phyloP scores from a whole-genome alignment of 768 basidiomycete species.

The Termitomyces sp. region DNA sequence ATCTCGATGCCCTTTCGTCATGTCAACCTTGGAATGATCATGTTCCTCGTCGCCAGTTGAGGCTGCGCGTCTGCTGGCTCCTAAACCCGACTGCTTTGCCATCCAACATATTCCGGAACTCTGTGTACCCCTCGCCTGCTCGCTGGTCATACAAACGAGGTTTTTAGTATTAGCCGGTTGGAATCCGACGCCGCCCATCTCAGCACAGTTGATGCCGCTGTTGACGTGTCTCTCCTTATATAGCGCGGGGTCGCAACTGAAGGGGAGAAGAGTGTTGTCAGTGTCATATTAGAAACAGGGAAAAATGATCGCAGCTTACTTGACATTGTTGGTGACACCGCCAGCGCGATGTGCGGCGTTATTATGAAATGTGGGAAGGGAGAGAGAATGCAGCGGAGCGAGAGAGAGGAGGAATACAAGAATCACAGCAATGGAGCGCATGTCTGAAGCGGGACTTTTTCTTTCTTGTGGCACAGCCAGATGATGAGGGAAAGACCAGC shows the following conservation, averaged over 20 bases:
- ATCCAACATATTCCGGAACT: background rate
- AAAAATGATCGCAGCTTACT: background rate
- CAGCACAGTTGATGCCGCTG: background rate
- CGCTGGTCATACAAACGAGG: background rate
- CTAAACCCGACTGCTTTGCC: background rate
- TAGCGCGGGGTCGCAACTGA: background rate
- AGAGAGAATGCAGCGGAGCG: background rate
- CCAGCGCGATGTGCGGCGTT: background rate
- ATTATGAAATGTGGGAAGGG: background rate
- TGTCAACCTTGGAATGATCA: background rate
- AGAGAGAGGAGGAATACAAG: background rate
- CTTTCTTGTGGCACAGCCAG: background rate
- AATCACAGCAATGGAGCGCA: background rate
- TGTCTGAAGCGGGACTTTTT: background rate
- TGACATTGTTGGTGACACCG: background rate
- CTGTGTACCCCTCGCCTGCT: background rate
- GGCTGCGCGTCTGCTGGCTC: background rate
- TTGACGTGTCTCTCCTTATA: background rate
- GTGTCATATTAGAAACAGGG: background rate
- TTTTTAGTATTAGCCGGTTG: background rate
- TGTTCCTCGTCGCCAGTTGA: background rate
- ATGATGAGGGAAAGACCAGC: constrained; percentile 2
- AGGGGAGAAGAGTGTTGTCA: background rate
- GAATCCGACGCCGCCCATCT: background rate
- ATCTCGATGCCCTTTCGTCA: background rate